These are phyloP conservation scores for Chondrus crispus DNA, from an alignment of 23 red algal genomes.

Conservation along the genomic window DNA sequence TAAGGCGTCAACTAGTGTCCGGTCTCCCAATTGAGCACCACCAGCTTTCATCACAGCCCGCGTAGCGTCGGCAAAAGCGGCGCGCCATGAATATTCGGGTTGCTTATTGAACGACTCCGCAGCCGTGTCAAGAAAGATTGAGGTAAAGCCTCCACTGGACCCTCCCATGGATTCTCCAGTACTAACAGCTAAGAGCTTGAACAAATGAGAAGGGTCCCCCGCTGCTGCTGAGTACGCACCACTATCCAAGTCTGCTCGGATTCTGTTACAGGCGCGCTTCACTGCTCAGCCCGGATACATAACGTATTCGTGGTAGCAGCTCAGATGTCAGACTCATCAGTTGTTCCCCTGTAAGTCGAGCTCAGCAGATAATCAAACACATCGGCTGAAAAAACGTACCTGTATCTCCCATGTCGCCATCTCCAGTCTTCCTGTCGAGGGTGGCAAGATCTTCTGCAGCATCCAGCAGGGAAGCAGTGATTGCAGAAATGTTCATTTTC, in stretches of 20 bases:
- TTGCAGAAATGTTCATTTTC: slow-evolving; percentile 6
- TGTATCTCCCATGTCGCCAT: slow-evolving; percentile 68
- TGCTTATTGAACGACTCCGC: neutral
- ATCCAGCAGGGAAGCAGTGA: slow-evolving; percentile 1
- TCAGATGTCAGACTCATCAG: too few relatives aligned
- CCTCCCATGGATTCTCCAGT: slow-evolving; percentile 10
- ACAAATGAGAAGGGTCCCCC: slow-evolving; percentile 19
- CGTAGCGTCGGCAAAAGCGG: slow-evolving; percentile 42
- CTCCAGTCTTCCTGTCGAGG: slow-evolving; percentile 36
- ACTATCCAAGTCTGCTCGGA: neutral
- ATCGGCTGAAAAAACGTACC: slow-evolving; percentile 39
- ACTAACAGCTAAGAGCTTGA: slow-evolving; percentile 11
- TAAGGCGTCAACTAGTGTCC: slow-evolving; percentile 66
- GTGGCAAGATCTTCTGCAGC: slow-evolving; percentile 1
- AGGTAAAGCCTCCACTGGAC: slow-evolving; percentile 17
- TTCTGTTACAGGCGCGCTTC: slow-evolving; percentile 1
- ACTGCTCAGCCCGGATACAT: neutral
- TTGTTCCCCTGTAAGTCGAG: too few relatives aligned
- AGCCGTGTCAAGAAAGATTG: slow-evolving; percentile 30
- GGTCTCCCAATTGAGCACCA: slow-evolving; percentile 43
- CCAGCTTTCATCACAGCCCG: slow-evolving; percentile 56
- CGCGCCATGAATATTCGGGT: slow-evolving; percentile 1
- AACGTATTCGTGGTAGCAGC: too few relatives aligned
- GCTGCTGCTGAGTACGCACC: slow-evolving; percentile 31
- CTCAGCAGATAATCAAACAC: too few relatives aligned